Percentiles rank a stretch among this genome's conserved stretches.
These are phyloP conservation scores for Aspergillus carlsbadensis DNA, from an alignment of 495 filamentous ascomycete genomes.

Conservation along the genomic window DNA sequence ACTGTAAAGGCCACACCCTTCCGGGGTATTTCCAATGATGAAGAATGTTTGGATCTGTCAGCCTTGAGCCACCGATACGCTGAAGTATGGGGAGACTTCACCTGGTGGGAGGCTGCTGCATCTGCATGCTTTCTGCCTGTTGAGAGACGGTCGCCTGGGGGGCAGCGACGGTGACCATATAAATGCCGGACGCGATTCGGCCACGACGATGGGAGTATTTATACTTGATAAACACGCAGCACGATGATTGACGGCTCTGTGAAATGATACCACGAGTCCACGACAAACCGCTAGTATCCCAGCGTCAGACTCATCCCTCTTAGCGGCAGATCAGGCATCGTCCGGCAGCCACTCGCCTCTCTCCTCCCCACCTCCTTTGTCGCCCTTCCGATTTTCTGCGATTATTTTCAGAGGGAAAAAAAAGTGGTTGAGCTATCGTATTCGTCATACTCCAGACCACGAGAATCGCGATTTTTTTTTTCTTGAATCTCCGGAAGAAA, in stretches of 20 bases:
- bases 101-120: constrained; percentile 4
- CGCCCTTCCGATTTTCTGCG: constrained; percentile 8
- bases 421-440: background rate
- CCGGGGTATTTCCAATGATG: constrained; percentile 10
- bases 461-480: background rate
- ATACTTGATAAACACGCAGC: background rate
- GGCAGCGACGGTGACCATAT: background rate
- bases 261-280: background rate
- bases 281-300: background rate
- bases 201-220: constrained; percentile 2
- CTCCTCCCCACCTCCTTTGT: constrained; percentile 11
- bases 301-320: constrained; percentile 1
- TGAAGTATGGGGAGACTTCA: background rate
- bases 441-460: constrained; percentile 5
- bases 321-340: constrained; percentile 24
- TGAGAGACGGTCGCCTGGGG: background rate
- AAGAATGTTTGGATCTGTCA: constrained; percentile 2
- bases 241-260: background rate
- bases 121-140: constrained; percentile 7
- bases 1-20: constrained; percentile 8
- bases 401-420: constrained; percentile 8
- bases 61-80: background rate
- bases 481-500: background rate
- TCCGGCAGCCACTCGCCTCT: constrained; percentile 16
- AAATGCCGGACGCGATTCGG: background rate